Evolutionary conservation across 2,329 filamentous ascomycete genomes (phyloP).

Genomic region (Lachnellula suecica): DNA sequence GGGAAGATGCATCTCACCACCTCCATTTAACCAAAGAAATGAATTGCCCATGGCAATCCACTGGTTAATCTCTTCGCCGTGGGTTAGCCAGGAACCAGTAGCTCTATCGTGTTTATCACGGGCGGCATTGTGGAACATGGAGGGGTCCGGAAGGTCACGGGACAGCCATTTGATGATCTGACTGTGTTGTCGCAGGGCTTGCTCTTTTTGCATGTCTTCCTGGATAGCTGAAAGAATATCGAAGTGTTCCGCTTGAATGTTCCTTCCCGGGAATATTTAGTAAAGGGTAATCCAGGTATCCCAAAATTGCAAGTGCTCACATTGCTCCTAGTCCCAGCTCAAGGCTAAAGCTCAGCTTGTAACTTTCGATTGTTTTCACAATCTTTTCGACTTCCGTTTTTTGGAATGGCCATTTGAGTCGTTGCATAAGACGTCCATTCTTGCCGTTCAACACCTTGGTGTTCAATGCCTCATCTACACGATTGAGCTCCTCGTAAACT

Average conservation of each 20-base stretch:
- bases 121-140: constrained; percentile 14
- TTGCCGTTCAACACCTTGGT: no score
- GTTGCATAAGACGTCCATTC: no score
- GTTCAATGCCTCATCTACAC: no score
- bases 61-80: constrained; percentile 4
- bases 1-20: constrained; percentile 2
- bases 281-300: background rate
- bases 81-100: constrained; percentile 17
- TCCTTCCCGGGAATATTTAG: background rate
- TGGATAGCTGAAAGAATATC: background rate
- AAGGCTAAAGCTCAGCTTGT: constrained; percentile 5
- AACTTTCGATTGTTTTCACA: constrained; percentile 8
- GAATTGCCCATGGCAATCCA: constrained; percentile 7
- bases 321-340: background rate
- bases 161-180: constrained; percentile 1
- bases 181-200: background rate
- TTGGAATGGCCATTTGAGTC: constrained; percentile 19
- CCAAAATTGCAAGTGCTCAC: background rate
- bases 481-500: no score
- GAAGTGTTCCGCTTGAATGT: background rate
- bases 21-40: constrained; percentile 16
- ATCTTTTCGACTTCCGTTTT: constrained; percentile 21
- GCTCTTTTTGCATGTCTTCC: background rate
- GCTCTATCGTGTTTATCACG: constrained; percentile 5
- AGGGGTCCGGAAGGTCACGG: constrained; percentile 7